Evolutionary conservation across 2,329 filamentous ascomycete genomes (phyloP).

Genomic region (Curvularia sp.): DNA sequence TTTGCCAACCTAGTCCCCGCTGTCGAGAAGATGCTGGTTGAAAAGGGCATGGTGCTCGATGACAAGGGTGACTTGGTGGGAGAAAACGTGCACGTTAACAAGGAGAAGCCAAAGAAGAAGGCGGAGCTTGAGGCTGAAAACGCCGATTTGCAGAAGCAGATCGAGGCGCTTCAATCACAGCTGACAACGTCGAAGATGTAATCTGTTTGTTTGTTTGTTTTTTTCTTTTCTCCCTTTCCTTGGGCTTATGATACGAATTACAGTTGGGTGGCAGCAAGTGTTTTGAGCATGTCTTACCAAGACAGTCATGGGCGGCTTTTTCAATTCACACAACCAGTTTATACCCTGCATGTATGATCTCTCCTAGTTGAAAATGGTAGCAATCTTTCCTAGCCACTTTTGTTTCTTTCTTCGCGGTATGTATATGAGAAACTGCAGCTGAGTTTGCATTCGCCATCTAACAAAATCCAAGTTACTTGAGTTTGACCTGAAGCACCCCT

Average conservation of each 20-base stretch:
- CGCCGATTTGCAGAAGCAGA: slow-evolving; percentile 5
- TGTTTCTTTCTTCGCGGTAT: background rate
- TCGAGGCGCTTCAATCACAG: slow-evolving; percentile 11
- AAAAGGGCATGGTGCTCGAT: slow-evolving; percentile 38
- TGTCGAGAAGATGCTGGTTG: slow-evolving; percentile 45
- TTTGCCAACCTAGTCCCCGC: slow-evolving; percentile 52
- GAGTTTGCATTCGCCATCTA: background rate
- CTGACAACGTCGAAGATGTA: background rate
- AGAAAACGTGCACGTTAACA: slow-evolving; percentile 9
- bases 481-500: slow-evolving; percentile 44
- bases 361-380: background rate
- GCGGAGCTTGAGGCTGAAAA: slow-evolving; percentile 13
- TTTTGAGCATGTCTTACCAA: background rate
- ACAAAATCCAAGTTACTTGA: slow-evolving; percentile 38
- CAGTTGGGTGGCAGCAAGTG: background rate
- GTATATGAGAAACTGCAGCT: background rate
- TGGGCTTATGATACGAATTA: background rate
- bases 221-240: background rate
- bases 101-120: slow-evolving; percentile 18
- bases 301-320: slow-evolving; percentile 3
- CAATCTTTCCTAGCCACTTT: background rate
- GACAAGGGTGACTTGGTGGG: slow-evolving; percentile 21
- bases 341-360: background rate
- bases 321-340: background rate
- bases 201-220: background rate